Evolutionary conservation across 306 rosid species (phyloP).

Genomic region (Vachellia collinsii): DNA sequence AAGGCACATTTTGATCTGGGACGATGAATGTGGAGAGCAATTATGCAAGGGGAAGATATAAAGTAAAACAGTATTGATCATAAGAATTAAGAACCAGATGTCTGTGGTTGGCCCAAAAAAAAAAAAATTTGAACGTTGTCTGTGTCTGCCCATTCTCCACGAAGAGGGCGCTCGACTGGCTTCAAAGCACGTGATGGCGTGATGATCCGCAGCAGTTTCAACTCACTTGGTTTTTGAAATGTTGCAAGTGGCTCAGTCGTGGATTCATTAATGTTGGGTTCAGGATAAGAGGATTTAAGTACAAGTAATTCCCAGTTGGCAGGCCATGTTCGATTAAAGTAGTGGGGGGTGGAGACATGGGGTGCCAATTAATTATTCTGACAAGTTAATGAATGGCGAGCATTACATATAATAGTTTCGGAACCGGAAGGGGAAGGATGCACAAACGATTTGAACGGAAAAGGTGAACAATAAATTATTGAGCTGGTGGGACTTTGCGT

Average conservation of each 20-base stretch:
- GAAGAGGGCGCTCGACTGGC: no score
- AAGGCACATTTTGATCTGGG: neutral
- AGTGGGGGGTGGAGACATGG: constrained; percentile 11
- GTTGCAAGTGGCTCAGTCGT: neutral
- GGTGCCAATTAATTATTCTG: neutral
- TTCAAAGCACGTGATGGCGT: neutral
- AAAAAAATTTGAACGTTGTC: no score
- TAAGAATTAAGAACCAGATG: neutral
- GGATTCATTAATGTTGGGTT: neutral
- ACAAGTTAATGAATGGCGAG: neutral
- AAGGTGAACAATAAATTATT: neutral
- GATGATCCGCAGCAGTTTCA: neutral
- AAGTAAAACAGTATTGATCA: constrained; percentile 17
- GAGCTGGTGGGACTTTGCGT: neutral
- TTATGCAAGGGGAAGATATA: constrained; percentile 27
- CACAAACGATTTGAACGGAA: neutral
- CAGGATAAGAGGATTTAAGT: neutral
- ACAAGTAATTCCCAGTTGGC: neutral
- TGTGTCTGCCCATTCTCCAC: no score
- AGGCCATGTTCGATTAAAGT: neutral
- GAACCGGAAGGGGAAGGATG: neutral
- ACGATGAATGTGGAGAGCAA: neutral
- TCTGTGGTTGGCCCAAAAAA: no score
- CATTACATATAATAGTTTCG: neutral
- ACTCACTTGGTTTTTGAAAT: neutral